Percentiles rank a stretch among this genome's conserved stretches.
Conservation (phyloP, 495 filamentous ascomycete genomes). For the Neurospora sp. region DNA sequence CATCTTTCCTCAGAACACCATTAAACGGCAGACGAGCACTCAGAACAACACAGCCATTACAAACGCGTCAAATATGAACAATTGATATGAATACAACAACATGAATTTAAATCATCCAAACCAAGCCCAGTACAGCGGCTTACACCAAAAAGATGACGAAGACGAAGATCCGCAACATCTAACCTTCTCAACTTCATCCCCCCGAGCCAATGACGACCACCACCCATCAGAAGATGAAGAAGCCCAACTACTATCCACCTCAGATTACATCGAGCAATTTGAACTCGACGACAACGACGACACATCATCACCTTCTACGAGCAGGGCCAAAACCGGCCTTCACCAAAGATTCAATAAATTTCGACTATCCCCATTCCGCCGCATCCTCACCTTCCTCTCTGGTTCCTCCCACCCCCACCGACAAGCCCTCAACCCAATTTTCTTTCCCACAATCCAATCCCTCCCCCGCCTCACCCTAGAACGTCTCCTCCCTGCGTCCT, state of each 20-base stretch:
- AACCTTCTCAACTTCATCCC: not conserved
- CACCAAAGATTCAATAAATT: too few species aligned
- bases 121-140: not conserved
- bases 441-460: conserved; percentile 51
- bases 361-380: not conserved
- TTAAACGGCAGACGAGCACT: not conserved
- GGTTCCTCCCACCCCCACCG: conserved; percentile 9
- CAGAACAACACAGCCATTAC: too few species aligned
- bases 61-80: too few species aligned
- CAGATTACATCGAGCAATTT: conserved; percentile 10
- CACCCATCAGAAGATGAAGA: conserved; percentile 10
- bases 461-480: conserved; percentile 51
- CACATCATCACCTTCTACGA: not conserved
- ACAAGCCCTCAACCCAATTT: conserved; percentile 49
- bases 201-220: not conserved
- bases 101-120: not conserved
- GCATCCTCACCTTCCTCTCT: conserved; percentile 5
- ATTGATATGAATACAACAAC: too few species aligned
- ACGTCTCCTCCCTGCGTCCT: conserved; percentile 44
- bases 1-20: not conserved
- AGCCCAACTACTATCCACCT: conserved; percentile 13
- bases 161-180: not conserved
- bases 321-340: not conserved
- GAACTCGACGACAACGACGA: conserved; percentile 12
- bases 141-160: not conserved